Evolutionary conservation across 2,329 filamentous ascomycete genomes (phyloP), one percentile per base, ranked within the genome.

Genomic region (Fusarium udum): DNA sequence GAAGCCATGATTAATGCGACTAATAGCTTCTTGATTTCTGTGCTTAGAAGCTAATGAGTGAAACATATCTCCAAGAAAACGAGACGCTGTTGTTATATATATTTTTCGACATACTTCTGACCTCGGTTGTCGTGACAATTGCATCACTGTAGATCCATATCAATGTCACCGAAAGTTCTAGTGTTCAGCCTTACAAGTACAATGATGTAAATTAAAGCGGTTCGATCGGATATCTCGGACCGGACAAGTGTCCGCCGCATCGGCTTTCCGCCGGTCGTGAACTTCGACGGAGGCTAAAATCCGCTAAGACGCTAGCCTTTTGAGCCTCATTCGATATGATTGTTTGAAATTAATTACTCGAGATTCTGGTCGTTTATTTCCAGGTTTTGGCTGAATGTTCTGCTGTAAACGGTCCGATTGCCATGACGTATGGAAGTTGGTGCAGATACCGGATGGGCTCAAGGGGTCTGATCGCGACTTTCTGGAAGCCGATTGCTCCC

Each of bases 191-290:
- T 58, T 26, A 14, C 20, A 11, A 5, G n/a, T 18, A 4, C 2
- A 1, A 58, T 58, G 55, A 58, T 46, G 40, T 58, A 26, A 49
- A 36, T 36, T n/a, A 48, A n/a, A 49, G 55, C 40, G 55, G 55
- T 22, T 49, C 55, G n/a, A 28, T 58, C 55, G 40, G 55, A 58
- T 58, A 49, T 58, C 55, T 58, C 55, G 55, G 55, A 58, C 28
- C 55, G 55, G 55, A 58, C 55, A 34, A 36, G 18, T 58, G 14
- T 1, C 55, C 55, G 55, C 40, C 13, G n/a, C 14, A n/a, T 49
- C 55, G 55, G 55, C n/a, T n/a, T 58, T 58, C 24, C 1, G 11
- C 55, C 40, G 55, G 31, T 6, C 10, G 6, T 48, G n/a, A 28
- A 48, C 18, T 6, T n/a, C 14, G 1, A 10, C n/a, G 3, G 7